These are phyloP conservation scores for Fomitopsis betulina DNA, from an alignment of 1,284 basidiomycete genomes.

Conservation along the genomic window DNA sequence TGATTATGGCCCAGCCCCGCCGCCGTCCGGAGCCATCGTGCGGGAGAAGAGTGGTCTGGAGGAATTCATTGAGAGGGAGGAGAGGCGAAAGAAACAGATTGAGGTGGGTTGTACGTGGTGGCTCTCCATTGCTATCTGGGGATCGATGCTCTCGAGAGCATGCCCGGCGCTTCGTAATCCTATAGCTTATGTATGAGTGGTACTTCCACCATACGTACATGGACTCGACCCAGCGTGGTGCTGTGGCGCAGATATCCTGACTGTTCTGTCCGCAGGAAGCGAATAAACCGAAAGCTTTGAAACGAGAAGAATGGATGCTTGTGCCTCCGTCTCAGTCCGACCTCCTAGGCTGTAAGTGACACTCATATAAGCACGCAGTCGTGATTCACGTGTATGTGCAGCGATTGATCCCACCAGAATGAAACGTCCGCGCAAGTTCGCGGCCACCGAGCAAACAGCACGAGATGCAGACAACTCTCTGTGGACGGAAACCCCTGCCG, in stretches of 20 bases:
- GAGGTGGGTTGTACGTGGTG: conserved; percentile 40
- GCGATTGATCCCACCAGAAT: conserved; percentile 70
- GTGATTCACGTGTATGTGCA: conserved; percentile 15
- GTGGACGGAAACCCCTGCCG: conserved; percentile 93
- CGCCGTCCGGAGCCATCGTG: conserved; percentile 39
- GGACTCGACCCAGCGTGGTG: no score
- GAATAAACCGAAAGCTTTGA: conserved; percentile 63
- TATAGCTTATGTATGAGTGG: neutral
- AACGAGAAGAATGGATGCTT: conserved; percentile 95
- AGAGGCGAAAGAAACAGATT: conserved; percentile 58
- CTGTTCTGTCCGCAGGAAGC: conserved; percentile 47
- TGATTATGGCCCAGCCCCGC: conserved; percentile 73
- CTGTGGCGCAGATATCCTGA: neutral
- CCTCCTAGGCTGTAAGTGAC: conserved; percentile 63
- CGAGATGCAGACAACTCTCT: conserved; percentile 53
- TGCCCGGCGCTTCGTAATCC: neutral
- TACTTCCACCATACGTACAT: no score
- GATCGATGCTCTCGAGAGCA: neutral
- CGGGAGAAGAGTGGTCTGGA: conserved; percentile 56
- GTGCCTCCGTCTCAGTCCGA: conserved; percentile 80
- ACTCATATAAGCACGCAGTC: neutral
- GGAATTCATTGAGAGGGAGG: conserved; percentile 81
- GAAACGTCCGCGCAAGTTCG: conserved; percentile 68
- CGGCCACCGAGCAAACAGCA: conserved; percentile 51
- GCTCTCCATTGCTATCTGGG: neutral